Evolutionary conservation across 495 filamentous ascomycete species (phyloP).

Genomic region (Evansstolkia leycettana): DNA sequence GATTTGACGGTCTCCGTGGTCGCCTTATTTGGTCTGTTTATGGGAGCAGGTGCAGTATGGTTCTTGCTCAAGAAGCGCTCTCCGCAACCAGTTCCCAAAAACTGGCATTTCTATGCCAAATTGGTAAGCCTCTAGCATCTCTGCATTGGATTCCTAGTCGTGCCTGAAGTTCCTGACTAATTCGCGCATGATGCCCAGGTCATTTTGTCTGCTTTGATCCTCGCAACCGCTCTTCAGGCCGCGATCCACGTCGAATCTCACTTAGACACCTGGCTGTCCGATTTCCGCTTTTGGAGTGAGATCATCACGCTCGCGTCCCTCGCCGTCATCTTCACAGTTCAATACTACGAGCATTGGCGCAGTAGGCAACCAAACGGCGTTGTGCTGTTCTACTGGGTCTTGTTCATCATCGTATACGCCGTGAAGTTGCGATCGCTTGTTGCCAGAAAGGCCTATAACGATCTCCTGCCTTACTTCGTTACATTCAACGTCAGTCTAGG

Average conservation of each 20-base stretch:
- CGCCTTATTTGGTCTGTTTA: conserved; percentile 62
- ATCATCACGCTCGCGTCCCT: conserved; percentile 66
- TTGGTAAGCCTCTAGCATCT: conserved; percentile 38
- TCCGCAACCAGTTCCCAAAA: conserved; percentile 55
- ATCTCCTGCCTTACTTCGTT: conserved; percentile 62
- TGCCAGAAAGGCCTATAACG: conserved; percentile 55
- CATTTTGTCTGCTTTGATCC: conserved; percentile 56
- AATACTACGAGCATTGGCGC: conserved; percentile 85
- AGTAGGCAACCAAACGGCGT: conserved; percentile 85
- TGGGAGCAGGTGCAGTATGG: conserved; percentile 63
- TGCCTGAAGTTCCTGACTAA: conserved; percentile 5
- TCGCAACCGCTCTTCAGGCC: conserved; percentile 58
- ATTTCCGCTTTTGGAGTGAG: conserved; percentile 90
- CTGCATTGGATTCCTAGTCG: too few species aligned
- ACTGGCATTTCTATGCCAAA: conserved; percentile 95
- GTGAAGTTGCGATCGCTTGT: conserved; percentile 86
- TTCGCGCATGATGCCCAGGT: conserved; percentile 32
- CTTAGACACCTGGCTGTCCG: conserved; percentile 55
- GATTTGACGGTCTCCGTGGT: conserved; percentile 72
- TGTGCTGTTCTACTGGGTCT: conserved; percentile 92
- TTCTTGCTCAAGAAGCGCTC: conserved; percentile 57
- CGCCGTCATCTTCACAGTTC: conserved; percentile 67
- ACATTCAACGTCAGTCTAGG: conserved; percentile 64
- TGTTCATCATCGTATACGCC: conserved; percentile 66
- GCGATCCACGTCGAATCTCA: conserved; percentile 65